Conservation (phyloP, 495 filamentous ascomycete genomes). For the Tuber aestivum region DNA sequence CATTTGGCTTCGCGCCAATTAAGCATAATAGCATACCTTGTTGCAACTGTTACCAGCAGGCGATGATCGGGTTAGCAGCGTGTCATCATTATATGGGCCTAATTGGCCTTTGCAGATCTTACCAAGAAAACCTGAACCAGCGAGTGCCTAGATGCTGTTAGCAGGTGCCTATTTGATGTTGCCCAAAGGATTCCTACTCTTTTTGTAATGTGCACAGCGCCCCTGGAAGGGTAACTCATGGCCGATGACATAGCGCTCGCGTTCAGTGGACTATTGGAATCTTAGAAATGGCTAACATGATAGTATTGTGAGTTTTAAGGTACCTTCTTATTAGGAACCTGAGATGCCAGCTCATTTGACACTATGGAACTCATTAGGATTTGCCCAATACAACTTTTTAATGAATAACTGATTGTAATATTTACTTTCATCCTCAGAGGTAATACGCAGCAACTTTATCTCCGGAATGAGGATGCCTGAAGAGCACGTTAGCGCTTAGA, state of each 20-base stretch:
- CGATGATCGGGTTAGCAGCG: neutral
- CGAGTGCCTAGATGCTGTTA: constrained; percentile 44
- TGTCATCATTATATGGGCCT: neutral
- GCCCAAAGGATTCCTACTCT: constrained; percentile 50
- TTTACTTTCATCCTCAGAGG: constrained; percentile 46
- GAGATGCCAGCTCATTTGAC: neutral
- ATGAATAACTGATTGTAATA: neutral
- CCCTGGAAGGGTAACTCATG: constrained; percentile 70
- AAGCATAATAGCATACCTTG: constrained; percentile 32
- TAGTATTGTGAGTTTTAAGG: constrained; percentile 47
- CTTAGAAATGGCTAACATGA: constrained; percentile 21
- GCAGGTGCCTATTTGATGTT: neutral
- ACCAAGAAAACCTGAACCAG: constrained; percentile 70
- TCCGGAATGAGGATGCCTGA: constrained; percentile 65
- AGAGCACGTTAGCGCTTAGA: neutral
- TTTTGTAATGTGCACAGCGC: constrained; percentile 70
- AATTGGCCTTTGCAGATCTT: neutral
- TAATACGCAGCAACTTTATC: constrained; percentile 71
- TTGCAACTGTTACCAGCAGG: constrained; percentile 38
- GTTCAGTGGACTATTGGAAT: constrained; percentile 54
- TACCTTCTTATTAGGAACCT: constrained; percentile 13
- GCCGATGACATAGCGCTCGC: constrained; percentile 67
- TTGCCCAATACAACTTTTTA: neutral
- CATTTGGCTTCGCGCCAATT: neutral
- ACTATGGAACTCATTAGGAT: neutral